Evolutionary conservation across 768 basidiomycete genomes (phyloP).

Genomic region (Rhodosporidiobolus sp.): DNA sequence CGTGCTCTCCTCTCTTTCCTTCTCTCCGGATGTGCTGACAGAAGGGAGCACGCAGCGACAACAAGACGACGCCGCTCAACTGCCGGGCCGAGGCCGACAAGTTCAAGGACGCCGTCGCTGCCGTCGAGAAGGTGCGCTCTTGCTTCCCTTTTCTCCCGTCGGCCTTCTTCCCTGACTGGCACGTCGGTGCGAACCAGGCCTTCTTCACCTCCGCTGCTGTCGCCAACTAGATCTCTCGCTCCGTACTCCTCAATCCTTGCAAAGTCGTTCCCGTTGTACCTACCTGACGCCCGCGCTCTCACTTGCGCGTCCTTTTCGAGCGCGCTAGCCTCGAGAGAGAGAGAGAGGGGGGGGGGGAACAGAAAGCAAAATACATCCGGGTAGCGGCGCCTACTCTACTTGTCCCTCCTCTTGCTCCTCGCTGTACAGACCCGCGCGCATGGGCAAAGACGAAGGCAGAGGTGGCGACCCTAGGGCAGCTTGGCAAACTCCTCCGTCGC

Average conservation of each 20-base stretch:
- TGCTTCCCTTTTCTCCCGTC: neutral
- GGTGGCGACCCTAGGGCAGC: neutral
- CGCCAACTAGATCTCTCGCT: conserved; percentile 10
- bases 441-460: too few relatives aligned
- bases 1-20: conserved; percentile 41
- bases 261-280: neutral
- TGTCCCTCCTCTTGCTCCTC: neutral
- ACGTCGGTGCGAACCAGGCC: neutral
- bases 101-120: conserved; percentile 41
- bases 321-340: too few relatives aligned
- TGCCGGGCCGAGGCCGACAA: conserved; percentile 34
- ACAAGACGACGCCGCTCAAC: conserved; percentile 34
- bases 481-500: conserved; percentile 36
- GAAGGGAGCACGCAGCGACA: conserved; percentile 8
- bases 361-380: too few relatives aligned
- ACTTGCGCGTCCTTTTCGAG: too few relatives aligned
- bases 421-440: too few relatives aligned
- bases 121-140: conserved; percentile 30
- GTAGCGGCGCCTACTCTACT: too few relatives aligned
- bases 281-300: too few relatives aligned
- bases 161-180: neutral
- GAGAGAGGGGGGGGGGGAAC: too few relatives aligned
- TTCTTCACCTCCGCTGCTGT: conserved; percentile 22
- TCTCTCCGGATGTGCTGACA: conserved; percentile 38
- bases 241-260: too few relatives aligned